phyloP scores from a whole-genome alignment of 2,329 filamentous ascomycete species.

The Neopestalotiopsis clavispora region DNA sequence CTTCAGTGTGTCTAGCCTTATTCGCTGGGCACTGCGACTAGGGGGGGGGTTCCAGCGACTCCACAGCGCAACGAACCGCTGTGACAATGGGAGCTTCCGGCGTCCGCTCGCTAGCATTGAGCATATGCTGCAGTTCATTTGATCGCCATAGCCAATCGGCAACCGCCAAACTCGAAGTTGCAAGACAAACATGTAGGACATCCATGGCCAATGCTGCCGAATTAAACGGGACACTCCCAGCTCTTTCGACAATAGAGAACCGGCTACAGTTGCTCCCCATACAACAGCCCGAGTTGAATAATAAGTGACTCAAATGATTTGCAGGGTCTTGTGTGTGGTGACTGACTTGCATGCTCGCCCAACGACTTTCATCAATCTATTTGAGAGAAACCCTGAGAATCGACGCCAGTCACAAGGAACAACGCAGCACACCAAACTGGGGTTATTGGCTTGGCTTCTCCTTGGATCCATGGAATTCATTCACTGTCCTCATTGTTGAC shows the following conservation, averaged over 20 bases:
- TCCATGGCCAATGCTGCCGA: too few relatives aligned
- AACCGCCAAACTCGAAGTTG: not conserved
- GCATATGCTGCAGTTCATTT: too few relatives aligned
- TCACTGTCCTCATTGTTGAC: not conserved
- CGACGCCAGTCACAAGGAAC: not conserved
- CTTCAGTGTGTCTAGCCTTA: not conserved
- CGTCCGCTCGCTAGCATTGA: not conserved
- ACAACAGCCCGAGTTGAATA: not conserved
- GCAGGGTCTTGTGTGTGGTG: not conserved
- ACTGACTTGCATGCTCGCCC: not conserved
- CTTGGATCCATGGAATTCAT: not conserved
- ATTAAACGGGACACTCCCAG: not conserved
- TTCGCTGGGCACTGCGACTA: not conserved
- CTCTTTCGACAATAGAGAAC: not conserved
- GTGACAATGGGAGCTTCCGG: slow-evolving; percentile 4
- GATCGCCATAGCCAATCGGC: not conserved
- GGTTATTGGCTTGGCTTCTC: not conserved
- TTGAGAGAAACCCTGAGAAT: not conserved
- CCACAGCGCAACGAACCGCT: not conserved
- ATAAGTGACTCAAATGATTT: not conserved
- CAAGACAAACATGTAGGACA: not conserved
- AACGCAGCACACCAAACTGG: not conserved
- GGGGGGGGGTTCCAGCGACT: not conserved
- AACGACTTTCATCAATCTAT: not conserved
- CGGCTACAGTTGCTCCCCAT: not conserved